Conservation (phyloP, 148 eudicot species). For the Persicaria tinctoria region DNA sequence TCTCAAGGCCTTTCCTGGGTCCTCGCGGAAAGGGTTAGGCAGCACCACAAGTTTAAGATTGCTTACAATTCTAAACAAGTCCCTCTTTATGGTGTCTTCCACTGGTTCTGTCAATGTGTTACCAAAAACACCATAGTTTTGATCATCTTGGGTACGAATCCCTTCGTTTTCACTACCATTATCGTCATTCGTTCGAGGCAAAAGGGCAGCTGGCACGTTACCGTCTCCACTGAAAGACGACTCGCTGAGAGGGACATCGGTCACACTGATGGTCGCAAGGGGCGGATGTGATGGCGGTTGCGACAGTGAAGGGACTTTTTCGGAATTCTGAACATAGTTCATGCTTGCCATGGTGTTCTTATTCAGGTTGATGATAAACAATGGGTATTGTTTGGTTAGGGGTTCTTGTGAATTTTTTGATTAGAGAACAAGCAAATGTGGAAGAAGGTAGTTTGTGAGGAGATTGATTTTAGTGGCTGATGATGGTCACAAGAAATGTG, state of each 20-base stretch:
- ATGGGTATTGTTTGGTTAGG: not conserved
- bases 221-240: not conserved
- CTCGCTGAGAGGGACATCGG: not conserved
- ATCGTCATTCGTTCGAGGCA: not conserved
- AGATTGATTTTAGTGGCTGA: not conserved
- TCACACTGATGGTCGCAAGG: not conserved
- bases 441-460: not conserved
- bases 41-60: conserved; percentile 93
- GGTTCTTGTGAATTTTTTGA: not conserved
- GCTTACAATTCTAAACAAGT: conserved; percentile 71
- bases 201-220: not conserved
- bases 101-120: conserved; percentile 88
- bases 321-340: not conserved
- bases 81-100: conserved; percentile 87
- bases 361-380: not conserved
- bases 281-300: not conserved
- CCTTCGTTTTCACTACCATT: not conserved
- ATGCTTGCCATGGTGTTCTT: not conserved
- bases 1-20: conserved; percentile 81
- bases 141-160: not conserved
- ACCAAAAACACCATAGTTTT: not conserved
- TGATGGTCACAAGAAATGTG: not conserved
- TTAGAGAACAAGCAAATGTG: not conserved
- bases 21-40: conserved; percentile 80
- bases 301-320: not conserved